phyloP scores from a whole-genome alignment of 352 stramenopile genomes.

The Thalassiosira hispida region DNA sequence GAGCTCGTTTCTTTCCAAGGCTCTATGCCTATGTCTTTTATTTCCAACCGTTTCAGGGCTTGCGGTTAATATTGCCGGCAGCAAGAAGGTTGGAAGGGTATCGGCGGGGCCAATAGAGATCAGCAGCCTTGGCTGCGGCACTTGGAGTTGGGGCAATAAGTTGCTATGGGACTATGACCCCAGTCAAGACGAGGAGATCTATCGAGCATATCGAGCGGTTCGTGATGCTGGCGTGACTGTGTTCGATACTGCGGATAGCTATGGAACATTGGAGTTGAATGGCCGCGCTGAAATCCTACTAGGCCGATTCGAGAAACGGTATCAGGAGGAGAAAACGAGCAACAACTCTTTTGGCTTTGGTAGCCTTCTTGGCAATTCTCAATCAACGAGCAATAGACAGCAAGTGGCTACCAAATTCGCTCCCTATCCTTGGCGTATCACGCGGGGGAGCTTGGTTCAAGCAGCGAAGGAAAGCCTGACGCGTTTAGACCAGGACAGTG shows the following conservation, averaged over 20 bases:
- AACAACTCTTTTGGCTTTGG: slow-evolving; percentile 33
- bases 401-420: slow-evolving; percentile 86
- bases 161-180: slow-evolving; percentile 81
- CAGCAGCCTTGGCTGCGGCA: slow-evolving; percentile 72
- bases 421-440: slow-evolving; percentile 85
- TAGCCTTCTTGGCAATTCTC: slow-evolving; percentile 18
- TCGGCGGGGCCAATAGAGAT: slow-evolving; percentile 71
- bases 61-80: neutral
- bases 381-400: slow-evolving; percentile 44
- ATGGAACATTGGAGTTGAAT: slow-evolving; percentile 81
- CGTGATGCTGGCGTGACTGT: slow-evolving; percentile 70
- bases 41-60: slow-evolving; percentile 2
- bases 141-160: slow-evolving; percentile 82
- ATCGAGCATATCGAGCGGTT: slow-evolving; percentile 64
- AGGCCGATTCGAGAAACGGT: slow-evolving; percentile 76
- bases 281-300: slow-evolving; percentile 78
- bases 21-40: slow-evolving; percentile 14
- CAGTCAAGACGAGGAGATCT: slow-evolving; percentile 80
- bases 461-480: slow-evolving; percentile 77
- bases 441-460: slow-evolving; percentile 68
- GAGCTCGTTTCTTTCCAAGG: slow-evolving; percentile 8
- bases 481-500: slow-evolving; percentile 72
- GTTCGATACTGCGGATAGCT: slow-evolving; percentile 83
- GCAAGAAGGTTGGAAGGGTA: slow-evolving; percentile 56
- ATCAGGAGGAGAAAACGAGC: slow-evolving; percentile 50